Percentiles rank a stretch among this genome's conserved stretches.
Evolutionary conservation across 2,329 filamentous ascomycete species (phyloP).

Genomic region (Pestalotiopsis sp.): DNA sequence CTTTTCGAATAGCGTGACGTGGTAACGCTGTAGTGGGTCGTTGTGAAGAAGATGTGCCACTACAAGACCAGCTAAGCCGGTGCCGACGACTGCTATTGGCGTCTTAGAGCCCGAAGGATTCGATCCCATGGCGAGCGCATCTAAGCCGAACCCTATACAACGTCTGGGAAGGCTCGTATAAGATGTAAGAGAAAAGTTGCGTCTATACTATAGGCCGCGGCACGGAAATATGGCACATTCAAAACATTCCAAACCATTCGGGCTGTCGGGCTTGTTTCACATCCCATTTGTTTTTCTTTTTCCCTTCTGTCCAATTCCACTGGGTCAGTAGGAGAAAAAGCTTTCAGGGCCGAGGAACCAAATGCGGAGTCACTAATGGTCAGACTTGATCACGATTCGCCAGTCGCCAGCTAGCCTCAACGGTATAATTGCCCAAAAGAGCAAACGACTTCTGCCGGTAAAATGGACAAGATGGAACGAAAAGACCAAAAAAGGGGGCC

Average conservation of each 20-base stretch:
- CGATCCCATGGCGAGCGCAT: not conserved
- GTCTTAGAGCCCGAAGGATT: not conserved
- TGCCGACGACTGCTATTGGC: conserved; percentile 14
- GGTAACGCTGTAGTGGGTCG: conserved; percentile 11
- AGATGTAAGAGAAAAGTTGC: not conserved
- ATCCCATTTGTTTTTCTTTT: not conserved
- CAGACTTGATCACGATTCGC: not conserved
- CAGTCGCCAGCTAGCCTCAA: not conserved
- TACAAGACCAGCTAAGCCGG: conserved; percentile 15
- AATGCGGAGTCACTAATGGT: not conserved
- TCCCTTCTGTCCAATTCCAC: not conserved
- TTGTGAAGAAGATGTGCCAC: conserved; percentile 13
- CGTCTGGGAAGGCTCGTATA: not conserved
- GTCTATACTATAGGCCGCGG: not conserved
- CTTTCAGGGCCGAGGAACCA: not conserved
- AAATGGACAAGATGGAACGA: not conserved
- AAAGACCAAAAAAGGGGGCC: not conserved
- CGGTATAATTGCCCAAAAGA: not conserved
- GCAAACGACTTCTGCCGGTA: not conserved
- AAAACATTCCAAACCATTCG: not conserved
- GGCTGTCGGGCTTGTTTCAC: not conserved
- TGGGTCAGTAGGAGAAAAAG: not conserved
- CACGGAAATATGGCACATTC: not conserved
- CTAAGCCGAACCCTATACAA: not conserved
- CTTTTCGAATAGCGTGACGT: conserved; percentile 15